Base-by-base conservation (phyloP, 306 rosid genomes). In the Glycine latifolia region DNA sequence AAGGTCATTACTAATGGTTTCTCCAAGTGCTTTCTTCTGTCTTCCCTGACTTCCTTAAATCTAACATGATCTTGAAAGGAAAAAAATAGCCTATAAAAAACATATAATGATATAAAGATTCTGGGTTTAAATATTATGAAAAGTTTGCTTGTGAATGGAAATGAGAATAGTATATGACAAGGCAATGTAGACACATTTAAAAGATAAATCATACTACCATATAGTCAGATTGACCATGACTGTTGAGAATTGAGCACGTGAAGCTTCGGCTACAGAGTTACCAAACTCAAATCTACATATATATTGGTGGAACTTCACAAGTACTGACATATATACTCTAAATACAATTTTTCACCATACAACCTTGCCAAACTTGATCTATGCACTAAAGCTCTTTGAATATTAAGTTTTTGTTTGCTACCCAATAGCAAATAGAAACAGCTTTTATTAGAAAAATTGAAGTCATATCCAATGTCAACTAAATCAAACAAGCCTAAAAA, bases 301-400 rank as follows among this genome's bases (percentile, higher is more conserved):
- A 63, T 77, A 52, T 50, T 10, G 8, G 52, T 37, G 14, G 44
- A 66, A 67, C 56, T 33, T 39, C 67, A 39, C 37, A 52, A 54
- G 5, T 37, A 66, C 10, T 11, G 43, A 59, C 39, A 52, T 61
- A 35, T 31, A 39, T 55, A 73, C 52, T 66, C 72, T 8, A 66
- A 12, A 66, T 3, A 66, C 71, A 37, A 37, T 14, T 54, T 71
- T 54, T 73, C 26, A 31, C 50, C 33, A 37, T 8, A 37, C 58
- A 37, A 75, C 52, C 72, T 41, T 60, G 79, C 71, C 76, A 82
- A 74, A 67, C 77, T 73, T 46, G 46, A 82, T 69, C 54, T 60
- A 78, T 75, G 77, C 31, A 55, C 79, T 39, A 59, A 60, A 54
- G 73, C 46, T 70, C 47, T 12, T 55, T 70, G 46, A 11, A 69